These are phyloP conservation scores for Pyricularia grisea DNA, from an alignment of 2,329 filamentous ascomycete species.

Conservation along the genomic window DNA sequence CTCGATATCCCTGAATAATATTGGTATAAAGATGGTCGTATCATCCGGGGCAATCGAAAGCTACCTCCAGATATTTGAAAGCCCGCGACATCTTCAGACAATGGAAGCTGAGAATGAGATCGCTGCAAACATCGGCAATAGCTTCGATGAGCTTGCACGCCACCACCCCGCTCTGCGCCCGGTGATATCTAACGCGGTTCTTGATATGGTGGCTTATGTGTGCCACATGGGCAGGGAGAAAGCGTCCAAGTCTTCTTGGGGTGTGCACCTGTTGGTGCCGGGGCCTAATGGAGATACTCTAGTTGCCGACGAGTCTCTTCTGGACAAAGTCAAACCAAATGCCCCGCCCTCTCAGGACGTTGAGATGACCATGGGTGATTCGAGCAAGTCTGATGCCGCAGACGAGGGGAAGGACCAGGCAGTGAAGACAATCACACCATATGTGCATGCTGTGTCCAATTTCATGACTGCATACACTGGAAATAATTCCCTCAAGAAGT, in stretches of 20 bases:
- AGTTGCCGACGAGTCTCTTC: neutral
- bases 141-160: conserved; percentile 88
- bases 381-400: conserved; percentile 8
- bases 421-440: conserved; percentile 45
- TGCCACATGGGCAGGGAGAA: conserved; percentile 63
- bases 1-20: conserved; percentile 84
- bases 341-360: neutral
- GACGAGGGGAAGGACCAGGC: conserved; percentile 12
- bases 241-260: conserved; percentile 60
- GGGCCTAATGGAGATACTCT: neutral
- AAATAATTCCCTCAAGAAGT: conserved; percentile 61
- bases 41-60: conserved; percentile 72
- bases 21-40: conserved; percentile 80
- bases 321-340: neutral
- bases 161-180: conserved; percentile 81
- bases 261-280: conserved; percentile 53
- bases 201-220: conserved; percentile 81
- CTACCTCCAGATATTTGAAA: conserved; percentile 96
- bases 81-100: conserved; percentile 74
- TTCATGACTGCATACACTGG: conserved; percentile 70
- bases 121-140: conserved; percentile 64
- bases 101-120: conserved; percentile 62
- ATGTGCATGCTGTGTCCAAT: conserved; percentile 64
- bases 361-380: neutral
- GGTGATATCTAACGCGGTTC: conserved; percentile 73